Evolutionary conservation across 208 protist genomes (phyloP), one percentile per base, ranked within the genome.

Genomic region (Trypanosoma congolense): DNA sequence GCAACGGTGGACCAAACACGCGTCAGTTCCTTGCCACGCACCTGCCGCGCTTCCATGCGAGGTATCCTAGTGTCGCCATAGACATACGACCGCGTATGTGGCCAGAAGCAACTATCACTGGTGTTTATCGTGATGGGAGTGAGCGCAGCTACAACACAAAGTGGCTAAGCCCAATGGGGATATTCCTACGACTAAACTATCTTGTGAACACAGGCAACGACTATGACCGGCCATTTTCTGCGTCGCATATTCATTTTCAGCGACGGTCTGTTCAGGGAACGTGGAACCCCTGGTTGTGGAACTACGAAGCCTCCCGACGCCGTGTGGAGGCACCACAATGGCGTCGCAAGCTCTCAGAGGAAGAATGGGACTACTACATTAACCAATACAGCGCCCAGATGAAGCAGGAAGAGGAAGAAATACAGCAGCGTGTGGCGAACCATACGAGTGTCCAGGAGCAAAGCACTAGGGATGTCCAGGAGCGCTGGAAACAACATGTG

Each of bases 241-340:
- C 76, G 2, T 24, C 70, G 0, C 77, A 89, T 56, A 36, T 84
- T 33, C 79, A 93, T 43, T 61, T 75, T 28, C 75, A 86, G 64
- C 79, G 82, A 19, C 56, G 62, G 25, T 85, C 73, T 36, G 76
- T 93, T 12, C 86, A 93, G 63, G 86, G 86, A 0, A 62, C 67
- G 40, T 93, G 86, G 83, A 87, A 84, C 36, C 82, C 86, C 30
- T 93, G 77, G 62, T 68, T 93, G 21, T 93, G 82, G 80, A 67
- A 76, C 57, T 84, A 72, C 52, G 86, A 93, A 54, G 51, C 56
- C 4, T 16, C 47, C 12, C 76, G 80, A 29, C 53, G 44, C 4
- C 74, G 80, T 36, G 22, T 38, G 28, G 40, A 69, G 33, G 42
- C 53, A 4, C 63, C 75, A 22, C 62, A 59, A 52, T 93, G 86